These are phyloP conservation scores for Halteria grandinella DNA, from an alignment of 73 alveolate species.

Conservation along the genomic window DNA sequence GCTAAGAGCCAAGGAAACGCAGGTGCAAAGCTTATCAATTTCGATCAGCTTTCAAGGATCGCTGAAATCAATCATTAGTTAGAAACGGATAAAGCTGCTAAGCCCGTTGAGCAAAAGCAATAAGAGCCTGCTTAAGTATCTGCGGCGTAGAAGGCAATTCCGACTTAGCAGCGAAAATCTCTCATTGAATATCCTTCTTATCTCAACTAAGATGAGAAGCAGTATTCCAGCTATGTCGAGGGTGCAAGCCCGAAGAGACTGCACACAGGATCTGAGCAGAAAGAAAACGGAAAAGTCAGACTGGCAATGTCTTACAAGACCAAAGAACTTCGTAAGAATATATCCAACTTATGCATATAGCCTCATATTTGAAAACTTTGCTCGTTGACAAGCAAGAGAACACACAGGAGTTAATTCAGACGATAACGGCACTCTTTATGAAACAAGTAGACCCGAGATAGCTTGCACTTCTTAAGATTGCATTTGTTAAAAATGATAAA, in stretches of 20 bases:
- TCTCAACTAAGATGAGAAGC: neutral
- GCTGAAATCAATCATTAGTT: too few species aligned
- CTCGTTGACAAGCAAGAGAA: conserved; percentile 16
- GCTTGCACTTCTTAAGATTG: conserved; percentile 27
- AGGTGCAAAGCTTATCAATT: too few species aligned
- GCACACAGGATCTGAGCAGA: neutral
- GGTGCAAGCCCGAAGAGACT: conserved; percentile 16
- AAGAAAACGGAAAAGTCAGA: neutral
- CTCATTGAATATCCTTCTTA: conserved; percentile 6
- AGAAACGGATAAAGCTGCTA: too few species aligned
- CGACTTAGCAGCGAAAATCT: conserved; percentile 14
- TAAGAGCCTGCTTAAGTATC: too few species aligned
- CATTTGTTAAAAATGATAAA: conserved; percentile 36
- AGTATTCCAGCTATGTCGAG: neutral
- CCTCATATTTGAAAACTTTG: conserved; percentile 24
- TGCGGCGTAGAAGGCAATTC: too few species aligned
- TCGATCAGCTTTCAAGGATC: too few species aligned
- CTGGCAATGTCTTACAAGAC: neutral
- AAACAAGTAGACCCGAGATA: conserved; percentile 42
- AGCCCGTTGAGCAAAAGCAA: too few species aligned
- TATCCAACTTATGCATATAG: neutral
- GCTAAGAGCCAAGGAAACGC: too few species aligned
- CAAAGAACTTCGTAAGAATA: conserved; percentile 34
- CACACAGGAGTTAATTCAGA: neutral
- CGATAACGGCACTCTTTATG: neutral